These are phyloP conservation scores for Leishmania gerbilli DNA, from an alignment of 208 protist genomes.

Conservation along the genomic window DNA sequence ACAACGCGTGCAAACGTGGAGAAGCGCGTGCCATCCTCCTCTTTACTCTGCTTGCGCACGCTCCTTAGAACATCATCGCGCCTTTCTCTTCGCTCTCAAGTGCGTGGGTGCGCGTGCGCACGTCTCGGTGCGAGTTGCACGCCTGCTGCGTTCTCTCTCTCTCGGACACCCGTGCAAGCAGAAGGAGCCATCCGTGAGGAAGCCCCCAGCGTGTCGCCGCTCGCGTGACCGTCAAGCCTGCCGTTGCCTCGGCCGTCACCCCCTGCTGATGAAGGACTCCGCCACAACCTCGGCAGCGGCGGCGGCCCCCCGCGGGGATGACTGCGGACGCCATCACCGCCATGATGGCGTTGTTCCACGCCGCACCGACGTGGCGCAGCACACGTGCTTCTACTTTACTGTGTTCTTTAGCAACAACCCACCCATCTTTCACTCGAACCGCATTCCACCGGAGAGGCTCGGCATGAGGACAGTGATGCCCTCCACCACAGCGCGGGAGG, in stretches of 20 bases:
- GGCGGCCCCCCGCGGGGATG: neutral
- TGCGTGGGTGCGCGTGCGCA: too few relatives aligned
- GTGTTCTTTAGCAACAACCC: constrained; percentile 74
- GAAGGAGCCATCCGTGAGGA: neutral
- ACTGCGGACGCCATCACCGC: neutral
- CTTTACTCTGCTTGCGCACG: neutral
- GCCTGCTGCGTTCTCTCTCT: neutral
- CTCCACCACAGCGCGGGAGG: neutral
- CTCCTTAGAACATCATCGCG: neutral
- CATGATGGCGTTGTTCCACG: neutral
- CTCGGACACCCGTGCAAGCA: neutral
- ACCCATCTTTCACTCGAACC: constrained; percentile 80
- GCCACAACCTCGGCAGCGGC: neutral
- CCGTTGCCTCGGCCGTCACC: neutral
- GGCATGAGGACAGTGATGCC: neutral
- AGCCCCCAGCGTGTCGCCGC: neutral
- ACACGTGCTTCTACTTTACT: constrained; percentile 71
- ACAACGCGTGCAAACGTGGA: neutral
- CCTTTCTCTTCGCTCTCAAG: neutral
- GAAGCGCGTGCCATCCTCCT: neutral
- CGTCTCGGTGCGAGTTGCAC: neutral
- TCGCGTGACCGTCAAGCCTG: neutral
- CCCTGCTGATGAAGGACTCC: neutral
- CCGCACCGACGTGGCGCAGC: constrained; percentile 1
- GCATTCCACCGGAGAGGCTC: constrained; percentile 40